Evolutionary conservation across 768 basidiomycete genomes (phyloP).

Genomic region (Astraeus odoratus): DNA sequence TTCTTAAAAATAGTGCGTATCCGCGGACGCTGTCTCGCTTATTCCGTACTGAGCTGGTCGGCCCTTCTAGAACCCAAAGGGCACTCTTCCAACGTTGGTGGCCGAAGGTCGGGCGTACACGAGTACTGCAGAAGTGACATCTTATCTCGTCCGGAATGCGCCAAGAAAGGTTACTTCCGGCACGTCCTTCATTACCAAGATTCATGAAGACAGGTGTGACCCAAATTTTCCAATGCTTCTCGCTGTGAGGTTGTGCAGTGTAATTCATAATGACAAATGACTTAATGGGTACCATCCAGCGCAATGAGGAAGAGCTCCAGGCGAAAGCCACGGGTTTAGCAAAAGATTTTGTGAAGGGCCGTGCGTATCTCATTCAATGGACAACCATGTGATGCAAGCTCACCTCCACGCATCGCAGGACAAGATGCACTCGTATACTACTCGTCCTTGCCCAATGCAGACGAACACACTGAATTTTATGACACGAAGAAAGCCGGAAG

Average conservation of each 20-base stretch:
- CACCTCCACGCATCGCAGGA: slow-evolving; percentile 23
- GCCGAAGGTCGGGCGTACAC: no score
- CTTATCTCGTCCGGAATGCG: not conserved
- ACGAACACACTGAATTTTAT: slow-evolving; percentile 38
- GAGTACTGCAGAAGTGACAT: no score
- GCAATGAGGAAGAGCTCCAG: not conserved
- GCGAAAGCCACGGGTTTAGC: slow-evolving; percentile 18
- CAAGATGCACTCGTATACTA: slow-evolving; percentile 37
- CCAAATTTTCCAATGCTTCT: not conserved
- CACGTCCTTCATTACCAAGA: no score
- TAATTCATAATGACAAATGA: not conserved
- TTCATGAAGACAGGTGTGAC: no score
- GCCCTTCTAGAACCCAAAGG: no score
- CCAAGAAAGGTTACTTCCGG: not conserved
- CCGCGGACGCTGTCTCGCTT: no score
- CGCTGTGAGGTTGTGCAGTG: not conserved
- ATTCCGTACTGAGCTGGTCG: no score
- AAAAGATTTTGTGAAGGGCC: slow-evolving; percentile 29
- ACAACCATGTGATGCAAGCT: not conserved
- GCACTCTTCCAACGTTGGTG: no score
- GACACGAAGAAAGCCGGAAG: no score
- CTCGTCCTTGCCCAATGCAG: slow-evolving; percentile 27
- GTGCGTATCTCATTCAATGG: slow-evolving; percentile 26
- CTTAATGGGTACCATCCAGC: no score
- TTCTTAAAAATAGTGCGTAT: no score